phyloP scores from a whole-genome alignment of 306 rosid species.

The Coriaria nepalensis region DNA sequence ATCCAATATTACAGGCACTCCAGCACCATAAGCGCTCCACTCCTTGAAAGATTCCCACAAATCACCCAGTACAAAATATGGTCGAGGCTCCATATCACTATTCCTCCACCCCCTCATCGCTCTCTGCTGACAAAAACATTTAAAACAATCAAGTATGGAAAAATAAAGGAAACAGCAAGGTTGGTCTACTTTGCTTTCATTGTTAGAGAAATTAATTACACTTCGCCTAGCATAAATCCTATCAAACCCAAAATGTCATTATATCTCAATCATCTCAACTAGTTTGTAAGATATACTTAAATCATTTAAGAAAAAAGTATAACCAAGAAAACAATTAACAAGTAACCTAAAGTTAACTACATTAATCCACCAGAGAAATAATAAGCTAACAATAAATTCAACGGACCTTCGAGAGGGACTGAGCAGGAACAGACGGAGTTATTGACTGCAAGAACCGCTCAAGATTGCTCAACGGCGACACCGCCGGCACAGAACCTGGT shows the following conservation, averaged over 20 bases:
- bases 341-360: too few relatives aligned
- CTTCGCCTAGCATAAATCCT: too few relatives aligned
- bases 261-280: too few relatives aligned
- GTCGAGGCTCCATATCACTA: constrained; percentile 42
- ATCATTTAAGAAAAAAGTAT: too few relatives aligned
- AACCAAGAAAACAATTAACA: too few relatives aligned
- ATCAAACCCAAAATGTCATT: too few relatives aligned
- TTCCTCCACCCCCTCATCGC: constrained; percentile 31
- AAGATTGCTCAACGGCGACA: constrained; percentile 44
- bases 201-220: too few relatives aligned
- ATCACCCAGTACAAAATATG: constrained; percentile 68
- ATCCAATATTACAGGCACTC: constrained; percentile 77
- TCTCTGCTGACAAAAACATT: constrained; percentile 36
- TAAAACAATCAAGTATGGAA: not conserved
- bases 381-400: not conserved
- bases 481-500: constrained; percentile 6
- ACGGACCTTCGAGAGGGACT: constrained; percentile 49
- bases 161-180: too few relatives aligned
- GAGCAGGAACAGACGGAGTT: constrained; percentile 58
- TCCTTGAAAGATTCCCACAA: constrained; percentile 85
- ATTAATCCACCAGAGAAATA: not conserved
- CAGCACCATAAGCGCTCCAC: constrained; percentile 95
- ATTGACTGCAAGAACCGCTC: constrained; percentile 56
- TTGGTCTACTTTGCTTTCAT: too few relatives aligned
- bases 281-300: too few relatives aligned